phyloP scores from a whole-genome alignment of 2,329 filamentous ascomycete genomes.

The Aspergillus sp. region DNA sequence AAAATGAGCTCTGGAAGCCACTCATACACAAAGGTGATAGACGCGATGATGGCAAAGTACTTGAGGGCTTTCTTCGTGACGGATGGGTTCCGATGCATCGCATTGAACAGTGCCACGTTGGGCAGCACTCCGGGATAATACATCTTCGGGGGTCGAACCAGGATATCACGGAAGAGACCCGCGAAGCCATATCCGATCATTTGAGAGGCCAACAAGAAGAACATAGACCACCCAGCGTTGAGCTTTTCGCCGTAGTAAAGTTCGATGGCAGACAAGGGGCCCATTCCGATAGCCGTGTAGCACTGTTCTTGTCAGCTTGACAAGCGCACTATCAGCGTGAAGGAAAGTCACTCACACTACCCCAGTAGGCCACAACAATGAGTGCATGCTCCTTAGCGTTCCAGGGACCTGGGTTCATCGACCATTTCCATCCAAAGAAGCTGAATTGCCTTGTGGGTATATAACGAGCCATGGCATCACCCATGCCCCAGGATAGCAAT shows the following conservation, averaged over 20 bases:
- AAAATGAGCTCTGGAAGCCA: not conserved
- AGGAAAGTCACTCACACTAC: not conserved
- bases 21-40: not conserved
- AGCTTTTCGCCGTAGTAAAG: not conserved
- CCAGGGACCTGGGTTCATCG: not conserved
- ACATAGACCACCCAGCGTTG: not conserved
- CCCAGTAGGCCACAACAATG: not conserved
- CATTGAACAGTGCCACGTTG: not conserved
- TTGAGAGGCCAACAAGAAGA: not conserved
- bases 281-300: not conserved
- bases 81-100: not conserved
- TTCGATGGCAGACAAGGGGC: not conserved
- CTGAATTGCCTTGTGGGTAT: not conserved
- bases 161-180: not conserved
- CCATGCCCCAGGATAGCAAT: not conserved
- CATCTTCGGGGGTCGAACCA: not conserved
- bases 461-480: not conserved
- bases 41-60: not conserved
- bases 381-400: not conserved
- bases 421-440: not conserved
- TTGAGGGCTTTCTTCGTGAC: not conserved
- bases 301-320: not conserved
- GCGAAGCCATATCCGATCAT: not conserved
- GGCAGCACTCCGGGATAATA: not conserved
- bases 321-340: not conserved